Conservation (phyloP, 2,329 filamentous ascomycete genomes). For the Cytospora chrysosperma region DNA sequence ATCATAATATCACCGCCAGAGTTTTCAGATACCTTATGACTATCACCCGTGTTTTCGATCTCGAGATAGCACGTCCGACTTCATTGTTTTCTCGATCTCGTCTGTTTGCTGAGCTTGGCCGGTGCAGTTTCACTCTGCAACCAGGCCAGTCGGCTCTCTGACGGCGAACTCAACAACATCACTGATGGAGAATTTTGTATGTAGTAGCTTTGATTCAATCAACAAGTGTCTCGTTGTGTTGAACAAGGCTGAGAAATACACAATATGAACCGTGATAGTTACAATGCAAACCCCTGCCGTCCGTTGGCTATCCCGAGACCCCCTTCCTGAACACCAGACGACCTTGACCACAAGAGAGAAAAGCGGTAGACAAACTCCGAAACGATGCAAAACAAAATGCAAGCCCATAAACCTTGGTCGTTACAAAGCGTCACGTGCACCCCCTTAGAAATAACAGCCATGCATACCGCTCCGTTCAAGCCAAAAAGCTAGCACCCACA, state of each 20-base stretch:
- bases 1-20: no score
- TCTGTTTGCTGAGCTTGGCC: not conserved
- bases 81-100: not conserved
- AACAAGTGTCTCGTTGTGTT: not conserved
- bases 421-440: not conserved
- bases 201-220: not conserved
- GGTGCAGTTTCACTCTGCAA: not conserved
- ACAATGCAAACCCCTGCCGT: not conserved
- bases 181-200: not conserved
- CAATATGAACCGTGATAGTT: not conserved
- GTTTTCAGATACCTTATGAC: not conserved
- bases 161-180: not conserved
- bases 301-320: constrained; percentile 2
- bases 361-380: constrained; percentile 14
- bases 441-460: not conserved
- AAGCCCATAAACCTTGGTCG: not conserved
- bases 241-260: not conserved
- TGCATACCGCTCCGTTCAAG: constrained; percentile 32
- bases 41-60: not conserved
- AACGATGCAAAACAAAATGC: constrained; percentile 14
- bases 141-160: not conserved
- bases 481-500: constrained; percentile 60
- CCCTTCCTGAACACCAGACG: constrained; percentile 10
- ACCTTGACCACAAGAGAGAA: not conserved
- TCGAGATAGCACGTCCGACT: not conserved